Evolutionary conservation across 306 rosid species (phyloP).

Genomic region (Glycine soja): DNA sequence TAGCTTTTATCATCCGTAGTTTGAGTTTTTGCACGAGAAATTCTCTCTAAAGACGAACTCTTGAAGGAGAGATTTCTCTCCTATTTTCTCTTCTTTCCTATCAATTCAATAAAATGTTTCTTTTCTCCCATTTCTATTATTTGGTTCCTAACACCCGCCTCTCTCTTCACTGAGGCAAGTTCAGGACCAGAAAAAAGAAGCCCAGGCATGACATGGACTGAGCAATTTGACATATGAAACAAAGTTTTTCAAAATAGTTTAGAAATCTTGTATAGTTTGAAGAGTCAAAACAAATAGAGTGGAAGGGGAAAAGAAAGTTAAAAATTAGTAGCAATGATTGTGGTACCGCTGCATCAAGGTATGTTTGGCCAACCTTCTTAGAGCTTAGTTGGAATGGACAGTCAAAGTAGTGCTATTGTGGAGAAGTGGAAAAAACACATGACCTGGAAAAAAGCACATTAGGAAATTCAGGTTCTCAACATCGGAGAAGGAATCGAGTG

Average conservation of each 20-base stretch:
- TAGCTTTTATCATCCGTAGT: no score
- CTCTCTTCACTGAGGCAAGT: neutral
- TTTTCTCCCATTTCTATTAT: neutral
- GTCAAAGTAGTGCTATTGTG: constrained; percentile 93
- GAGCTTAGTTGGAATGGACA: constrained; percentile 95
- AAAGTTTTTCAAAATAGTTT: neutral
- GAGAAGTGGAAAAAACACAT: constrained; percentile 72
- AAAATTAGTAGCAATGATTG: neutral
- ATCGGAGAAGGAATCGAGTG: neutral
- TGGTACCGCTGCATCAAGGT: constrained; percentile 82
- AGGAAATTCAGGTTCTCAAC: constrained; percentile 36
- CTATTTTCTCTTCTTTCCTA: neutral
- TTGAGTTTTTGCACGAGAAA: no score
- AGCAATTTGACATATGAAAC: neutral
- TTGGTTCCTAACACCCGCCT: neutral
- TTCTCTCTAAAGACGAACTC: neutral
- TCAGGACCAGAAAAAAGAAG: constrained; percentile 34
- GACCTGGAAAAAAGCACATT: constrained; percentile 56
- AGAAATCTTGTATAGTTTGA: constrained; percentile 3
- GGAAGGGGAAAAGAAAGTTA: neutral
- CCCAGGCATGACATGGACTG: neutral
- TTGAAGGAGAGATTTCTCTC: neutral
- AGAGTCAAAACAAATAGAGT: constrained; percentile 21
- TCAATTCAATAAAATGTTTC: neutral
- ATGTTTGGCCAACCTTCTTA: constrained; percentile 81